Conservation (phyloP, 305 asterid species). For the Solanum hybrid region DNA sequence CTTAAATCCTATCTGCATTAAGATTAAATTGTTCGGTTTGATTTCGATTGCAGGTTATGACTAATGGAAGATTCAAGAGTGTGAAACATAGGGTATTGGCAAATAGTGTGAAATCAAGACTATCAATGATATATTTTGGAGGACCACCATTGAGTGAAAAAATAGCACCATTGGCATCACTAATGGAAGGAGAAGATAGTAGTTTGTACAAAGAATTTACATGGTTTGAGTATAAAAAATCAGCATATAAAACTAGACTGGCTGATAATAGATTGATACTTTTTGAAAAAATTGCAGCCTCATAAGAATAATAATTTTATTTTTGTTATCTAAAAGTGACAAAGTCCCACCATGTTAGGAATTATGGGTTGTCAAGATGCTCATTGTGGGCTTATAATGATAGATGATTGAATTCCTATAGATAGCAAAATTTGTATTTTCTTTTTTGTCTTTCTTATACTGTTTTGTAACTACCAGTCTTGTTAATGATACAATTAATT, state of each 20-base stretch:
- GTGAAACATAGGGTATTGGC: conserved; percentile 66
- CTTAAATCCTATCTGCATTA: background rate
- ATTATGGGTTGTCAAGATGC: conserved; percentile 1
- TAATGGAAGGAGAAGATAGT: conserved; percentile 54
- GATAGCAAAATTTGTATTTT: conserved; percentile 6
- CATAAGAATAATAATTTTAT: conserved; percentile 14
- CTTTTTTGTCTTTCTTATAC: conserved; percentile 1
- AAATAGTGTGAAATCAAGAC: conserved; percentile 44
- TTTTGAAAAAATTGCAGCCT: conserved; percentile 62
- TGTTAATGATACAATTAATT: background rate
- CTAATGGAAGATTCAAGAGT: conserved; percentile 68
- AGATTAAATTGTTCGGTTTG: background rate
- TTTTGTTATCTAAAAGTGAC: background rate
- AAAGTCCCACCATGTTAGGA: background rate
- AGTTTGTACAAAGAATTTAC: conserved; percentile 83
- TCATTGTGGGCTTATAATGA: background rate
- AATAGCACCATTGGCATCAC: conserved; percentile 70
- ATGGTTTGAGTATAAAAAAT: conserved; percentile 72
- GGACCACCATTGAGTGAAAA: conserved; percentile 82
- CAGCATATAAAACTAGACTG: conserved; percentile 48
- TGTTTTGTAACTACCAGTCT: background rate
- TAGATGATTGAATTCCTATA: conserved; percentile 3
- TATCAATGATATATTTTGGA: conserved; percentile 83
- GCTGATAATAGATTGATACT: conserved; percentile 58
- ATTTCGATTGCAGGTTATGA: conserved; percentile 51